Evolutionary conservation across 106 monocot species (phyloP), one percentile per base, ranked within the genome.

Genomic region (Dendrobium huoshanense): DNA sequence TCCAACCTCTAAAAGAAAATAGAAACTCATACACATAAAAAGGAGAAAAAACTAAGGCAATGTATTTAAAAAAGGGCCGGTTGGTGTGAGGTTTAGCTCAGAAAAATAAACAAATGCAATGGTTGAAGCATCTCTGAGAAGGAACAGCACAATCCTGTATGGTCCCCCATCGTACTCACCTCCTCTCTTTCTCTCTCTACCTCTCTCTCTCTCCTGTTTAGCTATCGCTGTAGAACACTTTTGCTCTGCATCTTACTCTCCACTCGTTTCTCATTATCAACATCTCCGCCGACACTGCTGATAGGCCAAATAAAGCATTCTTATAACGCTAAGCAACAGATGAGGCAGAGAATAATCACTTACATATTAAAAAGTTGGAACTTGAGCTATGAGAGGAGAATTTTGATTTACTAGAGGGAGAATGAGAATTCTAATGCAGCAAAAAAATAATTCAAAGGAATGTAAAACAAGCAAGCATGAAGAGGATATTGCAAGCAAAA

Each of bases 111-210:
- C 33, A 5, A 42, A 7, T 41, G 42, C 43, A 43, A 43, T 43
- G 19, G 74, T 74, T 74, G 74, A 74, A 74, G 74, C 43, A 74
- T 74, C 42, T 74, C 40, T 20, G 33, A 37, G n/a, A 11, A 70
- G 33, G 15, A 70, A 61, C n/a, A n/a, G 61, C 61, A 22, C 61
- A 61, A n/a, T 61, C n/a, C n/a, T 61, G 6, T 13, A 15, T 15
- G 70, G 37, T n/a, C 74, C 74, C 74, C 74, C 74, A 41, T 3
- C 31, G 37, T 33, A 11, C 19, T 37, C 37, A 31, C 37, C 9
- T 10, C 8, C 6, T 9, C 45, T 9, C 72, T 10, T 6, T 4
- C 4, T 72, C 40, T 37, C 72, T 72, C 72, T 72, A 4, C 25
- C 37, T 16, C 37, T 40, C 40, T 70, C 19, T 19, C 74, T 42